phyloP scores from a whole-genome alignment of 768 basidiomycete genomes.

The Porphyrellus cyaneotinctus region DNA sequence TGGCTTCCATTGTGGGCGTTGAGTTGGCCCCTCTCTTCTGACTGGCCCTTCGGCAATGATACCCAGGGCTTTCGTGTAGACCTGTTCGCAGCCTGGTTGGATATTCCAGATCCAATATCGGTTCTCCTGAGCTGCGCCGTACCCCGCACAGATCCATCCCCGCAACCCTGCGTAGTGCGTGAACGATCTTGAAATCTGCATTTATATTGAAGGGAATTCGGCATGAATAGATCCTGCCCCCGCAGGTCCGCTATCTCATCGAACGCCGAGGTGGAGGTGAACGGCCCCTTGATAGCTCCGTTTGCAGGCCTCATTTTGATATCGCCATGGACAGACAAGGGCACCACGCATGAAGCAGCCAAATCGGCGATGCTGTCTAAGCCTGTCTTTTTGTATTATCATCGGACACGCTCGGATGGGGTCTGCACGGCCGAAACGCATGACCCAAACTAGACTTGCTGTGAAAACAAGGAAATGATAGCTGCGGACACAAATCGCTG shows the following conservation, averaged over 20 bases:
- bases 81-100: slow-evolving; percentile 39
- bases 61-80: slow-evolving; percentile 39
- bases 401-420: slow-evolving; percentile 27
- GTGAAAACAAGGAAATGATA: slow-evolving; percentile 33
- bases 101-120: slow-evolving; percentile 63
- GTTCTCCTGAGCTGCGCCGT: slow-evolving; percentile 43
- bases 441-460: slow-evolving; percentile 39
- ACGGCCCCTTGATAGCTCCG: slow-evolving; percentile 6
- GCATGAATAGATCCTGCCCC: slow-evolving; percentile 67
- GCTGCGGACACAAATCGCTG: slow-evolving; percentile 46
- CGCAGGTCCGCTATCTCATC: slow-evolving; percentile 51
- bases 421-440: slow-evolving; percentile 17
- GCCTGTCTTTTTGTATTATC: neutral
- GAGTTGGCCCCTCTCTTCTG: slow-evolving; percentile 16
- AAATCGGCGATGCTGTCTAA: slow-evolving; percentile 13
- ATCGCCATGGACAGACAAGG: slow-evolving; percentile 18
- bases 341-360: slow-evolving; percentile 6
- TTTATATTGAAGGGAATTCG: slow-evolving; percentile 61
- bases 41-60: slow-evolving; percentile 40
- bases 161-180: slow-evolving; percentile 61
- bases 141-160: slow-evolving; percentile 49
- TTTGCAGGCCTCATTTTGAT: slow-evolving; percentile 15
- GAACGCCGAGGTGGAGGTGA: slow-evolving; percentile 35
- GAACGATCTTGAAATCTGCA: slow-evolving; percentile 49
- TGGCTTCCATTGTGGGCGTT: slow-evolving; percentile 28